Base-by-base conservation (phyloP, 441 rosid genomes). In the Raphanus hybrid region DNA sequence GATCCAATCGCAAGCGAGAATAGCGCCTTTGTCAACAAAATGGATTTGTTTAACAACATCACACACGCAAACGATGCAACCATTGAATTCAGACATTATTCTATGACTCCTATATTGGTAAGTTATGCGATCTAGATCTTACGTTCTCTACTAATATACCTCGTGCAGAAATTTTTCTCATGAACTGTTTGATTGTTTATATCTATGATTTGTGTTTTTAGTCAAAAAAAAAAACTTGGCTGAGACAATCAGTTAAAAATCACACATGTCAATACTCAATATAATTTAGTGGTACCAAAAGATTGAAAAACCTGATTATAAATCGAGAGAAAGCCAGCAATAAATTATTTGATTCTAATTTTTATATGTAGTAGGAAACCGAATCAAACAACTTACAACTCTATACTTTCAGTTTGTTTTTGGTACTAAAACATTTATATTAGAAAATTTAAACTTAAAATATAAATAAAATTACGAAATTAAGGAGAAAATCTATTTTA, bases 101-200 rank as follows among this genome's bases (percentile, higher is more conserved):
- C 43, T 41, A 63, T 41, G 61, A 63, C 60, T 64, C 67, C 5
- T 79, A 64, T 69, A 74, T 69, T 79, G 82, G 63, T 74, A 14
- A 57, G 15, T 11, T 58, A 79, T 79, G 82, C 78, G 78, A 74
- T 80, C 69, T 66, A 70, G 75, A 80, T 75, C 79, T 79, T 73
- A 73, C 39, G 3, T 67, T 45, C 14, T 41, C 67, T 39, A 65
- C 43, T 50, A 37, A 2, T 12, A 50, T 12, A 61, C 12, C 10
- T 32, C 37, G 10, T 7, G 41, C 34, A 39, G 43, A 52, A 32
- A 26, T 37, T 8, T 37, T 70, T 76, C 48, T 50, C 10, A 8
- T 62, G 8, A 55, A 62, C 61, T 27, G 65, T 68, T 73, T 5
- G 70, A 62, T 54, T 68, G 70, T 67, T 66, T 23, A 23, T 23